Base-by-base conservation (phyloP, 1,139 yeast species). In the Chernovozyma sophiae-reginae region DNA sequence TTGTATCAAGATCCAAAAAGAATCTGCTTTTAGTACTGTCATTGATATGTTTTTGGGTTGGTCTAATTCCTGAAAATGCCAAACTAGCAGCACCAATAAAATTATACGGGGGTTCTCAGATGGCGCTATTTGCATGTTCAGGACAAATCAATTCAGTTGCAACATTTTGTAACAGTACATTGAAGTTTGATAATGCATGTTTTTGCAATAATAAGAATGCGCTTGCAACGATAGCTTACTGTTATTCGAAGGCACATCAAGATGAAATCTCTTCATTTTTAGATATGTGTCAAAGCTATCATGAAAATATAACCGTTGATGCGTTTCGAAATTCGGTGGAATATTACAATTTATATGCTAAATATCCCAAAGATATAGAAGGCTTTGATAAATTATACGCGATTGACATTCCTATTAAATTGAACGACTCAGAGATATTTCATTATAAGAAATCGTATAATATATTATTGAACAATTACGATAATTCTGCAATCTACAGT, bases 171-270 rank as follows among this genome's bases (percentile, higher is more conserved):
- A 39, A 38, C 5, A 33, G 37, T 18, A 37, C 40, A 11, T 36
- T 35, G 7, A 41, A 43, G 7, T 37, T 36, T 25, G 49, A 36
- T 10, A 39, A 41, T 35, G 36, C 33, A 15, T 63, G 70, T 41
- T 49, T 46, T 35, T 68, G 74, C 44, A 39, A 42, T 15, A 60
- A 65, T 40, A 44, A 45, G 11, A 51, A 57, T 32, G 72, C 73
- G 1, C 50, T 68, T 46, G 65, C 73, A n/a, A 65, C 72, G 1
- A 58, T 68, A 33, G 55, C 72, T 6, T 62, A 62, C 40, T 70
- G 74, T 43, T 67, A 60, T 44, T 34, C 45, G 13, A 37, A 42
- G 2, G 60, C 58, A 3, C 56, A 57, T 39, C 53, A 55, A 2
- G 35, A 45, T 1, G 51, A 55, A 30, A 47, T 63, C n/a, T 47